phyloP scores from a whole-genome alignment of 148 eudicot species.

The Hydrangea macrophylla region DNA sequence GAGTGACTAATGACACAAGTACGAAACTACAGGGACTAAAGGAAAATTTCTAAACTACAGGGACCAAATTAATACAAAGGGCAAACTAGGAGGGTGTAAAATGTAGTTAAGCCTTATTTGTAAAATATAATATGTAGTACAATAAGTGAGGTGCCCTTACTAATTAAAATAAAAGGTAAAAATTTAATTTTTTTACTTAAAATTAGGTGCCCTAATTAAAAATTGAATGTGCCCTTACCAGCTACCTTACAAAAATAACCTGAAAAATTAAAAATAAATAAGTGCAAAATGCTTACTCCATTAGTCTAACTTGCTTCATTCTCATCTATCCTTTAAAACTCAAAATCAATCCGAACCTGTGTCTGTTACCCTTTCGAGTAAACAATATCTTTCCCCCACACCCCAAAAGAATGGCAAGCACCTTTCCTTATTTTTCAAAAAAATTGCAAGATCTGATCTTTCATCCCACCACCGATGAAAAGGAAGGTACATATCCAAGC shows the following conservation, averaged over 20 bases:
- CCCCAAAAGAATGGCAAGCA: not conserved
- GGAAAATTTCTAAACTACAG: no score
- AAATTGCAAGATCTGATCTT: not conserved
- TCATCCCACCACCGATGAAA: not conserved
- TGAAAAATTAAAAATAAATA: not conserved
- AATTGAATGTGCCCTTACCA: no score
- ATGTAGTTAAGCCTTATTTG: no score
- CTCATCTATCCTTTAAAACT: slow-evolving; percentile 3
- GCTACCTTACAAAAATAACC: not conserved
- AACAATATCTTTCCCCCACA: slow-evolving; percentile 14
- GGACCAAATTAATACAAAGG: no score
- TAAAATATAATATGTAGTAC: no score
- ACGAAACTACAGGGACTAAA: no score
- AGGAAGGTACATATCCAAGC: not conserved
- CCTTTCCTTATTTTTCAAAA: slow-evolving; percentile 1
- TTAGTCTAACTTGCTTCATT: not conserved
- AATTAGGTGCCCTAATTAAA: no score
- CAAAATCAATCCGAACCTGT: slow-evolving; percentile 19
- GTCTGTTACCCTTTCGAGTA: slow-evolving; percentile 11
- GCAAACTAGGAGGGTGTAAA: no score
- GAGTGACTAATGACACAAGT: no score
- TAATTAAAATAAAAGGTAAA: no score
- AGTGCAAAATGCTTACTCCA: not conserved
- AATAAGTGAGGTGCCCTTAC: no score
- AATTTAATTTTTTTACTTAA: no score